These are phyloP conservation scores for Fusarium newnesense DNA, from an alignment of 2,329 filamentous ascomycete genomes.

Conservation along the genomic window DNA sequence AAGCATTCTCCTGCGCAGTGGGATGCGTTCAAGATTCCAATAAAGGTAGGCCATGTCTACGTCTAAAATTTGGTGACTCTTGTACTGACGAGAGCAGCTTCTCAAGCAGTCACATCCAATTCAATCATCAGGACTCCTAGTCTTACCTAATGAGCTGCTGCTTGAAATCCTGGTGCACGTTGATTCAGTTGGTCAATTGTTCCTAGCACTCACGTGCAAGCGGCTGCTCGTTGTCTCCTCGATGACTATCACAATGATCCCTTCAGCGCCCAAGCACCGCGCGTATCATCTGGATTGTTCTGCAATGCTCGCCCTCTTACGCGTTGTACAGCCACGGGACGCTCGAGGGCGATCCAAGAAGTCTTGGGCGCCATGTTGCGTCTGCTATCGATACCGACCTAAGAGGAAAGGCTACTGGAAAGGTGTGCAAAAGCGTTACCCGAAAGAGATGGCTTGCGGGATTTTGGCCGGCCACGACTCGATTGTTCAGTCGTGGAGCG, in stretches of 20 bases:
- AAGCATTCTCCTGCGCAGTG: not conserved
- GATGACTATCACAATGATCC: not conserved
- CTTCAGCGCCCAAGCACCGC: not conserved
- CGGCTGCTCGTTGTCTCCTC: not conserved
- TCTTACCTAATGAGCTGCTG: not conserved
- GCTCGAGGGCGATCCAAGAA: not conserved
- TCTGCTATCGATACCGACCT: not conserved
- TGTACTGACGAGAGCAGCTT: not conserved
- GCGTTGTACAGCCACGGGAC: not conserved
- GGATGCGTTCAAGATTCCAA: not conserved
- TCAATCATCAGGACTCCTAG: not conserved
- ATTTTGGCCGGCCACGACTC: not conserved
- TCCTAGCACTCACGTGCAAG: not conserved
- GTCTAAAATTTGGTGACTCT: not conserved
- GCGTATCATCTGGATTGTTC: not conserved
- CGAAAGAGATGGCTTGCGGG: not conserved
- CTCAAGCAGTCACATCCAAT: not conserved
- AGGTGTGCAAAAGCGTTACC: not conserved
- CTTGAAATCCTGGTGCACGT: not conserved
- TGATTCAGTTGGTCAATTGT: not conserved
- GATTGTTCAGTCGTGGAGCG: not conserved
- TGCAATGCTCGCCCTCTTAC: not conserved
- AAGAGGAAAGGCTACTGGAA: not conserved
- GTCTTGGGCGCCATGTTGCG: not conserved
- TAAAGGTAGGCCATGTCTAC: not conserved